These are phyloP conservation scores for Eremomyces bilateralis DNA, from an alignment of 495 filamentous ascomycete species.

Conservation along the genomic window DNA sequence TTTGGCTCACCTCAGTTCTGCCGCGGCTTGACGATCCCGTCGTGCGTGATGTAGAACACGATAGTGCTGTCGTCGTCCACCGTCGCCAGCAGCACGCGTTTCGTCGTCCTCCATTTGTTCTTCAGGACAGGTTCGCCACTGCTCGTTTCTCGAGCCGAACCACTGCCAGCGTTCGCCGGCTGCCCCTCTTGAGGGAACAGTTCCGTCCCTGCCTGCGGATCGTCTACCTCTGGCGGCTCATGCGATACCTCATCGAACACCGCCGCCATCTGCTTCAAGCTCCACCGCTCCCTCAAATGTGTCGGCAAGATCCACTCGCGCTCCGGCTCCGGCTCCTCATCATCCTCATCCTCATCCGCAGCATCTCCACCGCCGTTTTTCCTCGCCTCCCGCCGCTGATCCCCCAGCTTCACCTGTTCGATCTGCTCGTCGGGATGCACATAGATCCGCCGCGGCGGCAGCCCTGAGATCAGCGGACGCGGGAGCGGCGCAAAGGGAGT, in stretches of 20 bases:
- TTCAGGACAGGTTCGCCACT: neutral
- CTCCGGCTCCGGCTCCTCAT: constrained; percentile 29
- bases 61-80: constrained; percentile 79
- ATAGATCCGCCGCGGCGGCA: constrained; percentile 75
- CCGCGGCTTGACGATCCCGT: constrained; percentile 86
- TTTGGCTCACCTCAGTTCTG: constrained; percentile 73
- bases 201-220: constrained; percentile 1
- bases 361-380: neutral
- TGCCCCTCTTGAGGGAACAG: neutral
- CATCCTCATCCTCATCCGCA: constrained; percentile 21
- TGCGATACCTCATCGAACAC: constrained; percentile 57
- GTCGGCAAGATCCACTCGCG: constrained; percentile 76
- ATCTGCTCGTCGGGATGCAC: constrained; percentile 86
- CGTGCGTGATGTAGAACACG: constrained; percentile 86
- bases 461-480: constrained; percentile 55
- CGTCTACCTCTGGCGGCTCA: constrained; percentile 20
- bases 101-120: constrained; percentile 22
- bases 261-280: constrained; percentile 44
- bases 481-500: constrained; percentile 15
- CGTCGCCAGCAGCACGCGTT: constrained; percentile 63
- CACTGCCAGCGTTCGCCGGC: neutral
- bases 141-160: no score
- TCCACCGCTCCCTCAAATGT: constrained; percentile 66
- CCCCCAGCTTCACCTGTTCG: constrained; percentile 36
- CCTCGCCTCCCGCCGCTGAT: constrained; percentile 4